A percentile compares a stretch with the other conserved stretches of the same genome.
Evolutionary conservation across 345 rosid genomes (phyloP).

Genomic region (Brassica incana): DNA sequence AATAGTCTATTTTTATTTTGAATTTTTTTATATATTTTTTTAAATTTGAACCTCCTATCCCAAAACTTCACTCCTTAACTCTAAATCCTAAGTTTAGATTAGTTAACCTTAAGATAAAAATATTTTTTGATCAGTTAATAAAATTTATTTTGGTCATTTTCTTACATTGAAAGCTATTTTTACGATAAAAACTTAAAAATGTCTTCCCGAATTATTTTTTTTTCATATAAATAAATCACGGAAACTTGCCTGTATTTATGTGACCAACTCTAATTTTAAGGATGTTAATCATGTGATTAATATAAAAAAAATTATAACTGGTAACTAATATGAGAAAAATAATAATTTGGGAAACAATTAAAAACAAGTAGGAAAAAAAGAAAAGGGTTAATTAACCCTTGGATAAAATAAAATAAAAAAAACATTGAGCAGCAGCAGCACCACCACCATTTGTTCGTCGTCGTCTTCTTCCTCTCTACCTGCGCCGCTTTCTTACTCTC

Average conservation of each 20-base stretch:
- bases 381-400: constrained; percentile 20
- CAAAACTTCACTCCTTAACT: too few relatives aligned
- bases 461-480: neutral
- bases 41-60: too few relatives aligned
- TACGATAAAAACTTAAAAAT: too few relatives aligned
- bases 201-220: too few relatives aligned
- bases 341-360: neutral
- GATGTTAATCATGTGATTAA: neutral
- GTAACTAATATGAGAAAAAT: neutral
- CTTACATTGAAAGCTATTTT: too few relatives aligned
- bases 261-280: neutral
- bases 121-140: too few relatives aligned
- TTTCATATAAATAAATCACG: neutral
- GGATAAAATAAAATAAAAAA: constrained; percentile 15
- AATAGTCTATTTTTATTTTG: too few relatives aligned
- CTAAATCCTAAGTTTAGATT: too few relatives aligned
- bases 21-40: too few relatives aligned
- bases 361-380: neutral
- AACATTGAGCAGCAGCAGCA: neutral
- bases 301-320: neutral
- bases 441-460: neutral
- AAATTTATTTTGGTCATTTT: too few relatives aligned
- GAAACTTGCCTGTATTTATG: neutral
- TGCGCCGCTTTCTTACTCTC: constrained; percentile 34
- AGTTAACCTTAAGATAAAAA: too few relatives aligned